These are phyloP conservation scores for Scutellaria barbata DNA, from an alignment of 257 asterid genomes.

Conservation along the genomic window DNA sequence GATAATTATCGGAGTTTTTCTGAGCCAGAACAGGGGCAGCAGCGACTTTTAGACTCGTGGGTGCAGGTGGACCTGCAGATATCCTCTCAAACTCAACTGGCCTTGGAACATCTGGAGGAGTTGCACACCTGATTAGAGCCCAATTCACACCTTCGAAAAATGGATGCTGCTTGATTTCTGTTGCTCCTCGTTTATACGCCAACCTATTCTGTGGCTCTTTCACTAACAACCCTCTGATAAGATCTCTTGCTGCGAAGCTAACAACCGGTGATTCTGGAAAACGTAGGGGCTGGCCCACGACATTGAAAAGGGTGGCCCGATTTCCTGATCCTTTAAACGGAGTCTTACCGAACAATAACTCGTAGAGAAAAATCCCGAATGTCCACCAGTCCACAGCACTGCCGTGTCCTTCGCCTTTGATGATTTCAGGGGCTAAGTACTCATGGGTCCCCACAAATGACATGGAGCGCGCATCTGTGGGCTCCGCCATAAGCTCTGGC, in stretches of 20 bases:
- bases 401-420: conserved; percentile 70
- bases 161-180: conserved; percentile 64
- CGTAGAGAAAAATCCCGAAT: conserved; percentile 58
- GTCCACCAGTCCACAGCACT: conserved; percentile 79
- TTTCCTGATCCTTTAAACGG: conserved; percentile 67
- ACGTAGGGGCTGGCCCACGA: conserved; percentile 61
- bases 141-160: conserved; percentile 68
- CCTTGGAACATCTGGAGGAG: conserved; percentile 61
- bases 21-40: conserved; percentile 43
- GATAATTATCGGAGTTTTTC: conserved; percentile 51
- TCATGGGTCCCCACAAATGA: conserved; percentile 74
- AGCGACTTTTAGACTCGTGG: conserved; percentile 45
- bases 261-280: conserved; percentile 64
- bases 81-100: conserved; percentile 50
- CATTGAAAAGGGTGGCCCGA: conserved; percentile 59
- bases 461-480: conserved; percentile 67
- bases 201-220: conserved; percentile 64
- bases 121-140: conserved; percentile 68
- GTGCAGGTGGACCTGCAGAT: conserved; percentile 41
- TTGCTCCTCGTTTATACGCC: conserved; percentile 63
- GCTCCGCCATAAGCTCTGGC: conserved; percentile 70
- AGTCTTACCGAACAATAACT: conserved; percentile 60
- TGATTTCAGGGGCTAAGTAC: conserved; percentile 64
- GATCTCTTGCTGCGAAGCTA: conserved; percentile 61
- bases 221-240: conserved; percentile 58